Evolutionary conservation across 768 basidiomycete species (phyloP).

Genomic region (Trametes cubensis): DNA sequence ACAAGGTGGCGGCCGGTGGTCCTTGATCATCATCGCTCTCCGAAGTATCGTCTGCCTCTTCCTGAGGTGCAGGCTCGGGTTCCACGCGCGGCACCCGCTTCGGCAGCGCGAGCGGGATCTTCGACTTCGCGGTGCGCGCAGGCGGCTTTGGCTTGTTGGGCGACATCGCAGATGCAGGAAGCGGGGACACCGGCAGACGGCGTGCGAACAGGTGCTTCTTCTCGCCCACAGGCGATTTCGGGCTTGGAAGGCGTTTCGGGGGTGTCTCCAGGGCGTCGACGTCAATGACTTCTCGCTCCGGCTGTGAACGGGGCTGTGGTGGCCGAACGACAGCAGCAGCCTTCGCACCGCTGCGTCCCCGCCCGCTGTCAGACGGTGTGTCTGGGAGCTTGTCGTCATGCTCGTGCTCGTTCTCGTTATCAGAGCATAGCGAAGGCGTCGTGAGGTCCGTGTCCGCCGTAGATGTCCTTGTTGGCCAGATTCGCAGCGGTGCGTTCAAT

Average conservation of each 20-base stretch:
- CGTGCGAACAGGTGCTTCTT: conserved; percentile 52
- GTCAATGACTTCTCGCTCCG: conserved; percentile 27
- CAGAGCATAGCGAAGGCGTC: conserved; percentile 77
- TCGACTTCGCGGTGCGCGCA: conserved; percentile 37
- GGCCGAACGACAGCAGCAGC: neutral
- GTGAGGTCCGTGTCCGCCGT: conserved; percentile 44
- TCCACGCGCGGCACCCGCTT: conserved; percentile 3
- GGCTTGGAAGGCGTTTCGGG: neutral
- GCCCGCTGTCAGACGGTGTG: conserved; percentile 51
- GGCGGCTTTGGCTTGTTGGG: conserved; percentile 64
- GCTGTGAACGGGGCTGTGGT: conserved; percentile 1
- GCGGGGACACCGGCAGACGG: conserved; percentile 66
- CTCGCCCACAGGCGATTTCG: conserved; percentile 4
- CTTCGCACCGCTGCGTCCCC: conserved; percentile 7
- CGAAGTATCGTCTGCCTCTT: neutral
- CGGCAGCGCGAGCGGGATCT: conserved; percentile 10
- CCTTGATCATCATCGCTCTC: conserved; percentile 20
- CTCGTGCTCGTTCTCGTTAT: conserved; percentile 59
- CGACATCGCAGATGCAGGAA: conserved; percentile 45
- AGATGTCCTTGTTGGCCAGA: conserved; percentile 41
- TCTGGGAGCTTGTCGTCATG: conserved; percentile 45
- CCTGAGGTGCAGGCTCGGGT: neutral
- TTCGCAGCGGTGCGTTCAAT: conserved; percentile 18
- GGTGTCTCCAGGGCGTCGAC: conserved; percentile 24
- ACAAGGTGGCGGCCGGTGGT: neutral